These are phyloP conservation scores for Curvularia sp. DNA, from an alignment of 2,329 filamentous ascomycete species.

Conservation along the genomic window DNA sequence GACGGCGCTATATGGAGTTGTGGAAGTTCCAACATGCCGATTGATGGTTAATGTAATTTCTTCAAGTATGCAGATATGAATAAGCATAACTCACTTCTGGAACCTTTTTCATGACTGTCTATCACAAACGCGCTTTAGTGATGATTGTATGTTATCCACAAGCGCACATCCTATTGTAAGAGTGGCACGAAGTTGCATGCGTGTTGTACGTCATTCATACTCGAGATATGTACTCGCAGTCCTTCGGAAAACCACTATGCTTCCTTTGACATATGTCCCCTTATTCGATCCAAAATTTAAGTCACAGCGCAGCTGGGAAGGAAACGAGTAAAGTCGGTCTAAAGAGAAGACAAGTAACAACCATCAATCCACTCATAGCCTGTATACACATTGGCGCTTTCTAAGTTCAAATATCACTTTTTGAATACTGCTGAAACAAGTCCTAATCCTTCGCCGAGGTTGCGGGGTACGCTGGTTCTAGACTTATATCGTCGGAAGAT, in stretches of 20 bases:
- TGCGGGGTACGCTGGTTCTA: neutral
- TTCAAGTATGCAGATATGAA: neutral
- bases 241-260: neutral
- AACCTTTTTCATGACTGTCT: neutral
- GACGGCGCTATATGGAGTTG: neutral
- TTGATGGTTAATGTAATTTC: neutral
- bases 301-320: neutral
- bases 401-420: neutral
- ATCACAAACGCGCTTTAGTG: neutral
- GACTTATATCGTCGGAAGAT: constrained; percentile 1
- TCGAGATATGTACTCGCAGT: neutral
- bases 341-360: neutral
- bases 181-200: neutral
- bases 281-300: neutral
- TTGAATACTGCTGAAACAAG: neutral
- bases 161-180: neutral
- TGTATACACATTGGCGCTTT: neutral
- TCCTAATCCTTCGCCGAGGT: neutral
- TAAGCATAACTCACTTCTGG: neutral
- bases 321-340: neutral
- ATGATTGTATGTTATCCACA: neutral
- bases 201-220: neutral
- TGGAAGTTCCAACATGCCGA: neutral
- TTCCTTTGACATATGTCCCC: too few species aligned
- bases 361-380: neutral